These are phyloP conservation scores for Adiantum capillusveneris DNA, from an alignment of 75 land plant genomes.

Conservation along the genomic window DNA sequence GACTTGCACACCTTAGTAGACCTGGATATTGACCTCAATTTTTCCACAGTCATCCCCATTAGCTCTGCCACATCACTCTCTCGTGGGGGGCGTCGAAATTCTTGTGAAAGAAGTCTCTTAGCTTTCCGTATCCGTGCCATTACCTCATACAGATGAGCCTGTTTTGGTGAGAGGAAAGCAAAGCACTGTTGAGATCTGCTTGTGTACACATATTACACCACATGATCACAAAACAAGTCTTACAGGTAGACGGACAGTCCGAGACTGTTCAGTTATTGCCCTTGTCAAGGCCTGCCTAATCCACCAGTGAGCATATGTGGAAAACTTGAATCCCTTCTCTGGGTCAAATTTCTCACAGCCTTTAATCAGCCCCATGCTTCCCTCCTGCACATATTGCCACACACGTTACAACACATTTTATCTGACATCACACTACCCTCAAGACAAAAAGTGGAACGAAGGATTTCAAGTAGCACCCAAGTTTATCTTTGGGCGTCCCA, in stretches of 20 bases:
- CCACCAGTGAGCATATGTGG: constrained; percentile 89
- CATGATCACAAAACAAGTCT: no score
- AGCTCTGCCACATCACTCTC: constrained; percentile 62
- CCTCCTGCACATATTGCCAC: constrained; percentile 69
- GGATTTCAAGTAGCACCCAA: no score
- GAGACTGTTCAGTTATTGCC: constrained; percentile 41
- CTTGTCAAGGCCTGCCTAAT: constrained; percentile 53
- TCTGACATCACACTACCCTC: no score
- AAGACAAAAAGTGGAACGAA: no score
- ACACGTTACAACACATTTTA: no score
- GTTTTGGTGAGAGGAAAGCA: no score
- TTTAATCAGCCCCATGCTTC: constrained; percentile 55
- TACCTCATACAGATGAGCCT: constrained; percentile 56
- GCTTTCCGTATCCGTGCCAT: constrained; percentile 44
- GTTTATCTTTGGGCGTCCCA: no score
- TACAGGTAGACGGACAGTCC: constrained; percentile 58
- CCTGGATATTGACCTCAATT: constrained; percentile 13
- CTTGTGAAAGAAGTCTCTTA: constrained; percentile 36
- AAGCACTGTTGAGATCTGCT: no score
- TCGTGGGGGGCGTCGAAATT: constrained; percentile 47
- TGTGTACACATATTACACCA: no score
- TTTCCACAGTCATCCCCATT: constrained; percentile 54
- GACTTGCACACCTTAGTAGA: constrained; percentile 14
- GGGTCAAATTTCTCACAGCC: constrained; percentile 77
- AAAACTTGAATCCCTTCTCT: constrained; percentile 56